Percentiles rank a stretch among this genome's conserved stretches.
phyloP scores from a whole-genome alignment of 2,329 filamentous ascomycete genomes.

The Exophiala sp. region DNA sequence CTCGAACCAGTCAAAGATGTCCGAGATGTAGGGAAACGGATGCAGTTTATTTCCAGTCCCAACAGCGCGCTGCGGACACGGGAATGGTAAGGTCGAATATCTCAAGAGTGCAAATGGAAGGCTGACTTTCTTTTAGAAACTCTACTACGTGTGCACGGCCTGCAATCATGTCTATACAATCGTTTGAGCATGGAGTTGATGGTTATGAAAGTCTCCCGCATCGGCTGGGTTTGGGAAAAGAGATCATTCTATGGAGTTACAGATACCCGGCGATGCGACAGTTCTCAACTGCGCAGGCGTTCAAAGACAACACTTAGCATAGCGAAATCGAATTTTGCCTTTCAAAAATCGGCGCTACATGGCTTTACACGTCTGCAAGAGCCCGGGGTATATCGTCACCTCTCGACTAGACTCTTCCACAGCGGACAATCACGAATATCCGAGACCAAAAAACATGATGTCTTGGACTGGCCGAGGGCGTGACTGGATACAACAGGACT shows the following conservation, averaged over 20 bases:
- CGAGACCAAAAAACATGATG: too few species aligned
- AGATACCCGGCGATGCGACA: too few species aligned
- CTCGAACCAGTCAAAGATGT: slow-evolving; percentile 80
- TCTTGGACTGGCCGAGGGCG: too few species aligned
- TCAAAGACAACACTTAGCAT: background rate
- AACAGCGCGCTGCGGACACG: slow-evolving; percentile 93
- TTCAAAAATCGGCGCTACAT: too few species aligned
- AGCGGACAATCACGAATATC: too few species aligned
- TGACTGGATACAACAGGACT: too few species aligned
- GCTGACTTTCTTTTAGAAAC: slow-evolving; percentile 60
- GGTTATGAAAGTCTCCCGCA: background rate
- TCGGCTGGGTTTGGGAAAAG: too few species aligned
- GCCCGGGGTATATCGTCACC: too few species aligned
- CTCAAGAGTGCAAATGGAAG: background rate
- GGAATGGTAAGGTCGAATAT: slow-evolving; percentile 75
- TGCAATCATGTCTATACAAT: slow-evolving; percentile 77
- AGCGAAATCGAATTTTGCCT: too few species aligned
- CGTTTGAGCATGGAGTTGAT: slow-evolving; percentile 20
- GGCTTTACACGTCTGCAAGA: too few species aligned
- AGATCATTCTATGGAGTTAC: too few species aligned
- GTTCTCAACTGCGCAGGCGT: slow-evolving; percentile 2
- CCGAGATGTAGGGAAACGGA: slow-evolving; percentile 81
- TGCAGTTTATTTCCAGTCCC: slow-evolving; percentile 98
- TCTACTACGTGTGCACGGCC: slow-evolving; percentile 89
- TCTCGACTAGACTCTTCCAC: too few species aligned